These are phyloP conservation scores for Nitzschia palea DNA, from an alignment of 108 stramenopile genomes.

Conservation along the genomic window DNA sequence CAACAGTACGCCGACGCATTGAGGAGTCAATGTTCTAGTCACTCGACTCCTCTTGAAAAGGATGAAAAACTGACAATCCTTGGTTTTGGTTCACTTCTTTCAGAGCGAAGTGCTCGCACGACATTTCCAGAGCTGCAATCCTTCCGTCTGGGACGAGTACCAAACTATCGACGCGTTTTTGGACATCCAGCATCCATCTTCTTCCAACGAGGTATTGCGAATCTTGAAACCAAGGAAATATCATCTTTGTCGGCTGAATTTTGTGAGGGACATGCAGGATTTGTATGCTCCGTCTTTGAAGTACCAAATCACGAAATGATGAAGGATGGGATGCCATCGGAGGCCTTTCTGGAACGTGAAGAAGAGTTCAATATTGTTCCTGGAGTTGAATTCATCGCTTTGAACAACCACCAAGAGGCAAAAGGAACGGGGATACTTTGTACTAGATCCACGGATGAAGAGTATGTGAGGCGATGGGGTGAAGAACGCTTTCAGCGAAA, in stretches of 20 bases:
- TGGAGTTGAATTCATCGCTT: background rate
- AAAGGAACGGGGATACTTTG: constrained; percentile 56
- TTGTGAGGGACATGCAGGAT: constrained; percentile 38
- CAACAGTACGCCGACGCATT: no score
- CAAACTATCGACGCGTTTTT: constrained; percentile 80
- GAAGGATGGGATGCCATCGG: constrained; percentile 30
- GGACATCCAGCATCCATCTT: constrained; percentile 84
- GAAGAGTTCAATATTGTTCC: constrained; percentile 69
- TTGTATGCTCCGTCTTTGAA: constrained; percentile 79
- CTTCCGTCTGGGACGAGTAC: constrained; percentile 80
- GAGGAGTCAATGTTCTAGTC: no score
- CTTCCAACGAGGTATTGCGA: constrained; percentile 76
- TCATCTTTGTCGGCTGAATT: constrained; percentile 67
- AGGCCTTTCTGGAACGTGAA: constrained; percentile 53
- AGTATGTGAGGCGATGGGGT: constrained; percentile 69
- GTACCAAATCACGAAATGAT: constrained; percentile 51
- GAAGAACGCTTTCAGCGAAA: constrained; percentile 51
- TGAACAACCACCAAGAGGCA: background rate
- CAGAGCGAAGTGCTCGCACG: constrained; percentile 51
- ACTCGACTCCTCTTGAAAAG: no score
- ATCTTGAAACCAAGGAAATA: constrained; percentile 71
- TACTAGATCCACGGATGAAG: constrained; percentile 64
- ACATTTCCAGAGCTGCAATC: constrained; percentile 77
- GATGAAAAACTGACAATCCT: constrained; percentile 58
- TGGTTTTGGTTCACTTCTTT: constrained; percentile 81